Evolutionary conservation across 2,329 filamentous ascomycete genomes (phyloP), one percentile per base, ranked within the genome.

Genomic region (Plenodomus tracheiphilus): DNA sequence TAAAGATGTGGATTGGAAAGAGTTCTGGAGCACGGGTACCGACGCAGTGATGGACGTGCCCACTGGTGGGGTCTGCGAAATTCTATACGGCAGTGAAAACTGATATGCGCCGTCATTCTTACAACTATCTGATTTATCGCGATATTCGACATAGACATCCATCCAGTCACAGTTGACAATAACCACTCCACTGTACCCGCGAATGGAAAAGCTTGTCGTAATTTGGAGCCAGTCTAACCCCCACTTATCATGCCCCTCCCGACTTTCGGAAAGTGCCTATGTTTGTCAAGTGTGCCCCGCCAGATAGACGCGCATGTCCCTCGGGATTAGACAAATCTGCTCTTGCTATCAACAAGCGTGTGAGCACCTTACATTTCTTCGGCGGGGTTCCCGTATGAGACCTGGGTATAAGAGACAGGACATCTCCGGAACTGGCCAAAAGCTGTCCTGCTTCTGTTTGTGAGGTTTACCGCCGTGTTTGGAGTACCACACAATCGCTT

Each of bases 41-140:
- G 94, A 99, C 78, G 94, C 91, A 1, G 94, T 97, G 7, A 89
- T 99, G 89, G 94, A 99, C 75, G 87, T 99, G 41, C 94, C 94
- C 7, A 82, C 97, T 58, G 92, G 91, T 9, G 94, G 93, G 0
- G 93, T 97, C 2, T 97, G 93, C 68, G 92, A 99, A 76, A 85
- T 99, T 28, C 70, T 99, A 18, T 99, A 97, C 72, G 92, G 91
- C 0, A 81, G 83, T 13, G 61, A 53, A 7, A 48, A 59, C n/a
- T 52, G 18, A 45, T n/a, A 41, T 47, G 49, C 39, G 53, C 30
- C 39, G 59, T 62, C 57, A 59, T 52, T 11, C 28, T 55, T 53
- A 58, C 53, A 46, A 11, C 18, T 52, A 25, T 18, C 36, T 25
- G 17, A 7, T 32, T 15, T 15, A 15, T 32, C 13, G 28, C 28